Evolutionary conservation across 805 yeast genomes (phyloP).

Genomic region (Barnettozyma pratensis): DNA sequence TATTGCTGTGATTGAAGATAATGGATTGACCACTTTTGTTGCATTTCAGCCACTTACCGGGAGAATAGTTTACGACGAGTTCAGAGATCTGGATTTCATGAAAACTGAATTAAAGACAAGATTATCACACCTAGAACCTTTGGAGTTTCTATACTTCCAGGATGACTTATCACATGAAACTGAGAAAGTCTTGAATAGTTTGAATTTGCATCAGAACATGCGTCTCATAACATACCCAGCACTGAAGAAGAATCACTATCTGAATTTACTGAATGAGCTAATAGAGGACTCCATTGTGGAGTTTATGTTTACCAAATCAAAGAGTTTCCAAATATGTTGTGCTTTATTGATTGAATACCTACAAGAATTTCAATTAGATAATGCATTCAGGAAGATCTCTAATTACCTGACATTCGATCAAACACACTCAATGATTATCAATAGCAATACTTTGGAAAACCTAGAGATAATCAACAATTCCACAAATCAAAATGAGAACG

Average conservation of each 20-base stretch:
- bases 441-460: constrained; percentile 60
- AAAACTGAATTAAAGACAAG: constrained; percentile 71
- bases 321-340: constrained; percentile 34
- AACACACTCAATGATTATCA: constrained; percentile 46
- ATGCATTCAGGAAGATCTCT: constrained; percentile 45
- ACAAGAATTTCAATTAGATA: constrained; percentile 55
- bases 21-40: constrained; percentile 38
- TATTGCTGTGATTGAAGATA: constrained; percentile 36
- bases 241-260: constrained; percentile 12
- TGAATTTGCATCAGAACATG: constrained; percentile 6
- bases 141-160: constrained; percentile 58
- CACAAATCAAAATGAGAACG: constrained; percentile 50
- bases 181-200: constrained; percentile 8
- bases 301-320: constrained; percentile 21
- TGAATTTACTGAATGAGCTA: constrained; percentile 12
- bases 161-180: constrained; percentile 25
- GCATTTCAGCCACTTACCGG: constrained; percentile 74
- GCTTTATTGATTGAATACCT: constrained; percentile 49
- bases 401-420: constrained; percentile 50
- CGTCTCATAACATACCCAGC: constrained; percentile 14
- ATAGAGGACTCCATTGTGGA: constrained; percentile 21
- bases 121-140: constrained; percentile 66
- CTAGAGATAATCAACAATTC: constrained; percentile 71
- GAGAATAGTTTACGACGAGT: constrained; percentile 65
- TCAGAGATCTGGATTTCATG: constrained; percentile 47